A percentile compares a stretch with the other conserved stretches of the same genome.
Evolutionary conservation across 805 yeast genomes (phyloP).

Genomic region (Zygosaccharomyces pseudorouxii): DNA sequence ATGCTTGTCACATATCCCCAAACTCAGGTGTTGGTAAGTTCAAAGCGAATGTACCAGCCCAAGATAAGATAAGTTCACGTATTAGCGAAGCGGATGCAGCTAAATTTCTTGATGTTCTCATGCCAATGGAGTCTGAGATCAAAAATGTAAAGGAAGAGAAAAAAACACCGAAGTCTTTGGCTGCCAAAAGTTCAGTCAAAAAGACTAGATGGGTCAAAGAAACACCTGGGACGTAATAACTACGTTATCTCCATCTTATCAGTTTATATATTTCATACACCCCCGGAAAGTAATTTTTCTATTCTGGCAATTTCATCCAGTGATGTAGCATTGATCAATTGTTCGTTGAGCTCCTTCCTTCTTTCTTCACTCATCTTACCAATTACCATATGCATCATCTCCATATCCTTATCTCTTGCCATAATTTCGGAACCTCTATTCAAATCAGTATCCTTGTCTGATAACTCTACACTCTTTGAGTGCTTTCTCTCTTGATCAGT

Average conservation of each 20-base stretch:
- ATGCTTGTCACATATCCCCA: constrained; percentile 16
- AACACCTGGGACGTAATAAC: neutral
- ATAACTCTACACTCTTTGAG: constrained; percentile 36
- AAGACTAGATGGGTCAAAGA: neutral
- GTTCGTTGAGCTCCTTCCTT: constrained; percentile 44
- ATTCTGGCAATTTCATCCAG: constrained; percentile 71
- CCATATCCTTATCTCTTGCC: constrained; percentile 31
- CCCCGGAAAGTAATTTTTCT: constrained; percentile 48
- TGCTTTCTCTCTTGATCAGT: constrained; percentile 47
- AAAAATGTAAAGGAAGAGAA: neutral
- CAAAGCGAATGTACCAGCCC: neutral
- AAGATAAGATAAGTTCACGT: neutral
- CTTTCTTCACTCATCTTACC: constrained; percentile 53
- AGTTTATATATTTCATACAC: constrained; percentile 13
- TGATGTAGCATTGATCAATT: constrained; percentile 58
- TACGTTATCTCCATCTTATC: neutral
- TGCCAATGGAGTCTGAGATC: neutral
- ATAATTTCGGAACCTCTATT: neutral
- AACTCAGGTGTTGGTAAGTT: neutral
- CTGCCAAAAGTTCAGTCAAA: neutral
- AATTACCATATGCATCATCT: constrained; percentile 36
- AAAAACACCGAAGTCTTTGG: neutral
- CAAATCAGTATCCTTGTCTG: constrained; percentile 15
- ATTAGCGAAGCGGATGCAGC: neutral
- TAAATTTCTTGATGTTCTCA: neutral